Evolutionary conservation across 2,329 filamentous ascomycete genomes (phyloP).

Genomic region (Aphanocladium album): DNA sequence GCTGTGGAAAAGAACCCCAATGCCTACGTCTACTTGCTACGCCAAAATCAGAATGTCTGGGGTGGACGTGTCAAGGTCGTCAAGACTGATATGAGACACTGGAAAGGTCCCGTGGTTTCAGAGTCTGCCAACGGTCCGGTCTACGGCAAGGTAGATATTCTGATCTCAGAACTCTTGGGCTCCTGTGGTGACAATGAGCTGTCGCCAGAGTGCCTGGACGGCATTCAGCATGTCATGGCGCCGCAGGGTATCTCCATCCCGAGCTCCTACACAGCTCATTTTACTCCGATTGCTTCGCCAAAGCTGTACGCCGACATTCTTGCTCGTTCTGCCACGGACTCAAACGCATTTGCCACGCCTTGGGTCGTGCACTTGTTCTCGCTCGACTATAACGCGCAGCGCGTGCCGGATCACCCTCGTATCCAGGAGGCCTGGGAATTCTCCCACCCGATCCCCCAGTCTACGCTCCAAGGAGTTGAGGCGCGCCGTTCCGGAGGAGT

Average conservation of each 20-base stretch:
- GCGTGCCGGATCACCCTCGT: slow-evolving; percentile 50
- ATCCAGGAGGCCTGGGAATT: slow-evolving; percentile 81
- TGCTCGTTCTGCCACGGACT: slow-evolving; percentile 54
- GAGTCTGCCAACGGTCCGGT: slow-evolving; percentile 40
- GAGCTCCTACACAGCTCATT: slow-evolving; percentile 84
- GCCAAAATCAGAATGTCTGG: slow-evolving; percentile 83
- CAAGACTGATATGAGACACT: slow-evolving; percentile 95
- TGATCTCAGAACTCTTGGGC: slow-evolving; percentile 89
- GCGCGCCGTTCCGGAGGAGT: slow-evolving; percentile 59
- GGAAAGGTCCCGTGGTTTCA: slow-evolving; percentile 70
- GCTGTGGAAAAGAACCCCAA: slow-evolving; percentile 98
- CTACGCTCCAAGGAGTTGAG: slow-evolving; percentile 50
- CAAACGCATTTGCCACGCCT: slow-evolving; percentile 78
- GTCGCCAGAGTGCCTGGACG: slow-evolving; percentile 92
- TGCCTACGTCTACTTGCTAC: slow-evolving; percentile 85
- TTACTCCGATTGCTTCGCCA: slow-evolving; percentile 87
- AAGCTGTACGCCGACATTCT: slow-evolving; percentile 78
- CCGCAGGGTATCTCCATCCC: slow-evolving; percentile 90
- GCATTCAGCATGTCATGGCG: slow-evolving; percentile 83
- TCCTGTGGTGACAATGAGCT: slow-evolving; percentile 97
- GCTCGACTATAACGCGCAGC: slow-evolving; percentile 75
- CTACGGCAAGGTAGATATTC: slow-evolving; percentile 74
- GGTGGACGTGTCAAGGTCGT: slow-evolving; percentile 74
- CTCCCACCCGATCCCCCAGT: slow-evolving; percentile 62
- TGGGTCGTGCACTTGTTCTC: slow-evolving; percentile 93